phyloP scores from a whole-genome alignment of 2,329 filamentous ascomycete species.

The Chalara sp. region DNA sequence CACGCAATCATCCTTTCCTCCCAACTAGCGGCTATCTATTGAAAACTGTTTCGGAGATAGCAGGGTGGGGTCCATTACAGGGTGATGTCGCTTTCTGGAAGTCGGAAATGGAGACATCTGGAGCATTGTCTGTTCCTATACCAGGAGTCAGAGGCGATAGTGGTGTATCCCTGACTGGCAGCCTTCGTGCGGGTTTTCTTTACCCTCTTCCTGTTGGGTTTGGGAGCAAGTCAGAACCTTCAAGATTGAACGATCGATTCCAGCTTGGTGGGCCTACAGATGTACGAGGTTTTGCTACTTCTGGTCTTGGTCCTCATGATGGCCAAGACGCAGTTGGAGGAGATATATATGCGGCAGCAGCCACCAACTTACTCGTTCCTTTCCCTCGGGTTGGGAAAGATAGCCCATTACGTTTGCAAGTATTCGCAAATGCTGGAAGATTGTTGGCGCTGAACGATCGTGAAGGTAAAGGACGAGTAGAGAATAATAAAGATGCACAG shows the following conservation, averaged over 20 bases:
- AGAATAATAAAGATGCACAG: constrained; percentile 20
- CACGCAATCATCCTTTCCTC: constrained; percentile 77
- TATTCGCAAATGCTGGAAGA: constrained; percentile 86
- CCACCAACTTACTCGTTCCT: constrained; percentile 78
- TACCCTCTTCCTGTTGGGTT: constrained; percentile 70
- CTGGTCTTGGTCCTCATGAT: constrained; percentile 83
- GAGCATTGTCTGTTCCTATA: constrained; percentile 66
- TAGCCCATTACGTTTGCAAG: constrained; percentile 77
- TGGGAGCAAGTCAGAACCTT: constrained; percentile 49
- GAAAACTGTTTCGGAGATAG: constrained; percentile 74
- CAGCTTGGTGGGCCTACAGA: constrained; percentile 91
- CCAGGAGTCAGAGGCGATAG: constrained; percentile 62
- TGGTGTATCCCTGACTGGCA: constrained; percentile 76
- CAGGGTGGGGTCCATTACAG: constrained; percentile 73
- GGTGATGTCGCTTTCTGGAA: constrained; percentile 95
- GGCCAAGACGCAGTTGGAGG: constrained; percentile 81
- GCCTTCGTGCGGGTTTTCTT: constrained; percentile 73
- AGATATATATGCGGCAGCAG: constrained; percentile 85
- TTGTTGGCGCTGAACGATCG: constrained; percentile 65
- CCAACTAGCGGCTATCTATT: constrained; percentile 77
- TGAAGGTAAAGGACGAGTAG: constrained; percentile 26
- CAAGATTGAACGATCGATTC: constrained; percentile 89
- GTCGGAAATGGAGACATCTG: constrained; percentile 76
- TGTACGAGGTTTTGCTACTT: constrained; percentile 86
- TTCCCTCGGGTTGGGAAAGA: constrained; percentile 76